These are phyloP conservation scores for Aspergillus taichungensis DNA, from an alignment of 495 filamentous ascomycete genomes.

Conservation along the genomic window DNA sequence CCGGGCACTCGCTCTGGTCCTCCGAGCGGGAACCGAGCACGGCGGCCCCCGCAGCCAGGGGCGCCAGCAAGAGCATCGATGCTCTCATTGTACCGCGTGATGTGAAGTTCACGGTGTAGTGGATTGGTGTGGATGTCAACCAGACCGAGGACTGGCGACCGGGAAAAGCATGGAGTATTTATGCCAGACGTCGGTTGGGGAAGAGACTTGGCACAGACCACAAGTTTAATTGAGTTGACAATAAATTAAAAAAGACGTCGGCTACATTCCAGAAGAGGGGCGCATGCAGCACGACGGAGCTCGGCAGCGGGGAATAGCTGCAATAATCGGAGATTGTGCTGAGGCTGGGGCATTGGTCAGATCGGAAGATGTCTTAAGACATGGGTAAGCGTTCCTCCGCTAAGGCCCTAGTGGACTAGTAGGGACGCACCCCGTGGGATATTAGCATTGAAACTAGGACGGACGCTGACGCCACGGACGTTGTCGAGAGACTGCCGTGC, in stretches of 20 bases:
- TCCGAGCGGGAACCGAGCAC: constrained; percentile 15
- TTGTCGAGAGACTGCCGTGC: too few relatives aligned
- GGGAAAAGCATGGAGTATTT: too few relatives aligned
- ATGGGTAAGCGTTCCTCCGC: too few relatives aligned
- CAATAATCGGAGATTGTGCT: not conserved
- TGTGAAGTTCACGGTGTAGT: not conserved
- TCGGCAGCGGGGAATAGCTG: not conserved
- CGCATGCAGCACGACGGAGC: not conserved
- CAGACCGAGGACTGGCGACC: not conserved
- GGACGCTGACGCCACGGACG: too few relatives aligned
- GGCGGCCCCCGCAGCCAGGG: constrained; percentile 24
- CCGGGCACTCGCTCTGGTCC: constrained; percentile 45
- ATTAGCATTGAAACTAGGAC: too few relatives aligned
- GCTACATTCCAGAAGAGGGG: not conserved
- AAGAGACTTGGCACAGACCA: too few relatives aligned
- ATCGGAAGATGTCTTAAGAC: not conserved
- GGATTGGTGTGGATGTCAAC: not conserved
- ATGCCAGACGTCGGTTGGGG: too few relatives aligned
- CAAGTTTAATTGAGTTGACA: too few relatives aligned
- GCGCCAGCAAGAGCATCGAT: constrained; percentile 19
- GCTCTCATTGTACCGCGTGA: constrained; percentile 16
- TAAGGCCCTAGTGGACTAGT: too few relatives aligned
- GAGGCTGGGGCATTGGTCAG: constrained; percentile 10
- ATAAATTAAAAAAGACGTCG: too few relatives aligned
- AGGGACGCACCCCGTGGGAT: not conserved